These are phyloP conservation scores for Mrakia blollopis DNA, from an alignment of 768 basidiomycete species.

Conservation along the genomic window DNA sequence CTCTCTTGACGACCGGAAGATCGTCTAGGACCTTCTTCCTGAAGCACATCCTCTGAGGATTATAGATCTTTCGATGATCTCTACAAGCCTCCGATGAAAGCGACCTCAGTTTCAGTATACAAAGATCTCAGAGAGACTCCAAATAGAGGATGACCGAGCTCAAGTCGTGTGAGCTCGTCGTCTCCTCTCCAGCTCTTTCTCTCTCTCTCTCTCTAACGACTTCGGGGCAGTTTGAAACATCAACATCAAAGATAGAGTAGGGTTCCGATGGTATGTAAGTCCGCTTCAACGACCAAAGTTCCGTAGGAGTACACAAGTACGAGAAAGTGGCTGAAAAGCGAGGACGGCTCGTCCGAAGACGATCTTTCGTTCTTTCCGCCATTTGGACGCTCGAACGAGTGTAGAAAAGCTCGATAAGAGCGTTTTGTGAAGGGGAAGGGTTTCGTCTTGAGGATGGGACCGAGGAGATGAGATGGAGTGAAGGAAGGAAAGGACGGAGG, in stretches of 20 bases:
- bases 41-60: no score
- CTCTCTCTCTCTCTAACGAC: neutral
- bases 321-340: slow-evolving; percentile 32
- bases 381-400: slow-evolving; percentile 11
- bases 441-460: no score
- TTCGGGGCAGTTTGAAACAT: neutral
- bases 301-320: slow-evolving; percentile 29
- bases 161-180: neutral
- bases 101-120: neutral
- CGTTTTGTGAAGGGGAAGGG: slow-evolving; percentile 24
- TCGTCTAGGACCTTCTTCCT: no score
- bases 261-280: no score
- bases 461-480: neutral
- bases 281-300: slow-evolving; percentile 1
- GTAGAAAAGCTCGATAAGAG: neutral
- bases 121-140: neutral
- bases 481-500: neutral
- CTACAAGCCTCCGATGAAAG: no score
- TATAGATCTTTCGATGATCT: no score
- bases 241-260: neutral
- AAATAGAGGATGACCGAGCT: neutral
- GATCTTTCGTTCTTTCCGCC: slow-evolving; percentile 1
- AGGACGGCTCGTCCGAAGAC: neutral
- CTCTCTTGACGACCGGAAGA: no score
- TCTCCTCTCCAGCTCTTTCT: neutral